These are phyloP conservation scores for Cladosporium sp. DNA, from an alignment of 2,329 filamentous ascomycete genomes.

Conservation along the genomic window DNA sequence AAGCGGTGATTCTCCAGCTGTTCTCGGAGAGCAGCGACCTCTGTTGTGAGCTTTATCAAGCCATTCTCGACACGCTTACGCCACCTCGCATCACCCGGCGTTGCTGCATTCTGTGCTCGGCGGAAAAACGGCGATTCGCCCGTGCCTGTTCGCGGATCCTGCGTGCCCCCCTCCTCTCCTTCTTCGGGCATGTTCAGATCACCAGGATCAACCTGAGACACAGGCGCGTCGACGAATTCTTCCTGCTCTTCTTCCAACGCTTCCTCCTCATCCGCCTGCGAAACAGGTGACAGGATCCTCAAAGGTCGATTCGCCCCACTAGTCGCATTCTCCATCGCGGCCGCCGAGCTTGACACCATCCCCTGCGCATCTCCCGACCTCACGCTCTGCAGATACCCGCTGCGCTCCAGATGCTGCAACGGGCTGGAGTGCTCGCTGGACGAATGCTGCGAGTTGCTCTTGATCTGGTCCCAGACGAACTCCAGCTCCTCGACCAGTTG, in stretches of 20 bases:
- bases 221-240: constrained; percentile 44
- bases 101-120: not conserved
- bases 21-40: constrained; percentile 85
- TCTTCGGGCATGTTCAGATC: constrained; percentile 15
- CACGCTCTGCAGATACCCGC: constrained; percentile 26
- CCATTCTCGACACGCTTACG: constrained; percentile 76
- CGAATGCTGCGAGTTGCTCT: constrained; percentile 51
- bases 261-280: constrained; percentile 51
- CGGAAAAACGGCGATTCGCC: not conserved
- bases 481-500: constrained; percentile 92
- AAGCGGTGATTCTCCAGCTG: constrained; percentile 75
- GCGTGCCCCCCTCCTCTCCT: not conserved
- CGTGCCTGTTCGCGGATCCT: not conserved
- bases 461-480: constrained; percentile 98
- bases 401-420: constrained; percentile 28
- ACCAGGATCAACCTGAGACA: constrained; percentile 38
- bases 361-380: constrained; percentile 21
- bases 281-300: constrained; percentile 74
- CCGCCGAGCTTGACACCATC: constrained; percentile 21
- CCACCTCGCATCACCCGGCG: constrained; percentile 54
- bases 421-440: constrained; percentile 26
- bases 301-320: constrained; percentile 20
- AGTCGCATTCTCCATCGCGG: constrained; percentile 21
- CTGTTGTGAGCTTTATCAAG: constrained; percentile 81
- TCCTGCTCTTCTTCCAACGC: constrained; percentile 34